Percentiles rank a stretch among this genome's conserved stretches.
These are phyloP conservation scores for Paecilomyces variotii DNA, from an alignment of 2,329 filamentous ascomycete genomes.

Conservation along the genomic window DNA sequence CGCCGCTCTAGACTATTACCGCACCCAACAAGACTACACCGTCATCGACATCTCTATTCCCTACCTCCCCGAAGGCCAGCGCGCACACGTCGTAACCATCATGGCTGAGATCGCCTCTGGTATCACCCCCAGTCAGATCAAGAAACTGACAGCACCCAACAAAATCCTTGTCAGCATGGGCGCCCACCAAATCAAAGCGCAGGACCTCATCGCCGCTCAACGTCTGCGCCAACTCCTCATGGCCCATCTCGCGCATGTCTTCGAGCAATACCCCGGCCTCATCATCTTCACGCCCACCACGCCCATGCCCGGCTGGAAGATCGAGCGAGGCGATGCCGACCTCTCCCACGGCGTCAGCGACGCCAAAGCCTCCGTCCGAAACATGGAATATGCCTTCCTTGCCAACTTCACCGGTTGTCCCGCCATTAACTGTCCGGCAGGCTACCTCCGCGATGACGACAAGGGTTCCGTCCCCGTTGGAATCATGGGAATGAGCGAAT, in stretches of 20 bases:
- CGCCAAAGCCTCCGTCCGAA: constrained; percentile 62
- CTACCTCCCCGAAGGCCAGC: constrained; percentile 60
- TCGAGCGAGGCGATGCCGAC: constrained; percentile 54
- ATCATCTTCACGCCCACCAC: constrained; percentile 72
- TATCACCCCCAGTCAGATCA: constrained; percentile 44
- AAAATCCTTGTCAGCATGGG: constrained; percentile 58
- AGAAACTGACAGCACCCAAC: constrained; percentile 57
- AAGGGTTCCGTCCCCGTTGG: constrained; percentile 38
- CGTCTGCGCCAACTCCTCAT: constrained; percentile 69
- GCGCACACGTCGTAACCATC: constrained; percentile 70
- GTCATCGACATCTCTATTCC: constrained; percentile 45
- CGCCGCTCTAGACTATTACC: constrained; percentile 50
- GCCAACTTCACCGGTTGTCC: constrained; percentile 77
- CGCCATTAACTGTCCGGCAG: constrained; percentile 65
- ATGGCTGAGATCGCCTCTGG: constrained; percentile 59
- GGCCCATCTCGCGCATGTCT: constrained; percentile 67
- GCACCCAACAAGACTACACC: constrained; percentile 27
- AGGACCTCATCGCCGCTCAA: constrained; percentile 65
- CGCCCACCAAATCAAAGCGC: constrained; percentile 54
- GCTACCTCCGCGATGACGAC: constrained; percentile 49
- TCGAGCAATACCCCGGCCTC: constrained; percentile 62
- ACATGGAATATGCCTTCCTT: constrained; percentile 80
- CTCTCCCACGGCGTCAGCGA: constrained; percentile 59
- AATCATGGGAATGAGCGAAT: constrained; percentile 48
- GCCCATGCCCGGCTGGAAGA: constrained; percentile 67